Base-by-base conservation (phyloP, 306 rosid species). In the Canavalia gladiata region DNA sequence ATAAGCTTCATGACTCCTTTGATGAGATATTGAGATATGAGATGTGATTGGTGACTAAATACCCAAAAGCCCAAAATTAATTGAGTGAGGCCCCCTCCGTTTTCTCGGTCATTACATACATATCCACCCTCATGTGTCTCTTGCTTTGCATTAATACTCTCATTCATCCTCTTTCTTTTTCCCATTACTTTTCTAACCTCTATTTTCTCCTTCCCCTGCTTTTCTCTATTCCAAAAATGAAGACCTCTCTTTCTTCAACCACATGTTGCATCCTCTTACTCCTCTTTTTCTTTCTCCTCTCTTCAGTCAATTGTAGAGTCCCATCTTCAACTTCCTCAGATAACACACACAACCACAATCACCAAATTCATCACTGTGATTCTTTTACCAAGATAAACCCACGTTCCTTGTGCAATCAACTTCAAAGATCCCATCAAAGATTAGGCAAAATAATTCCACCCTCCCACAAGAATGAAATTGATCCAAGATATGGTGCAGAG, bases 401-500 rank as follows among this genome's bases (percentile, higher is more conserved):
- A 41, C 98, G 92, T 80, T 87, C 96, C 79, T 72, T 95, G 76
- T 95, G 99, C 80, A 68, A 70, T 49, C 83, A 88, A 8, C 85
- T 93, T 8, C 94, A 87, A 57, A 83, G 81, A 72, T 67, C 62
- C 67, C 71, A 72, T 79, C 88, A 60, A 43, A 28, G 74, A n/a
- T 77, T 58, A 11, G 63, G 35, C 3, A 55, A 82, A 6, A 82
- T 82, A 9, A 42, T 84, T 9, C 82, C 86, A 39, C 74, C 77
- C 9, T 56, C 81, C 3, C 63, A 54, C 1, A 37, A 42, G 50
- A 71, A 81, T 51, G 86, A 54, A 74, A 79, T 91, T 82, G 98
- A 93, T 71, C 94, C 90, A 41, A 91, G 90, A 87, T 91, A 83
- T 66, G 99, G 94, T 9, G 93, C 68, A 12, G 97, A 95, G 75